Evolutionary conservation across 306 rosid genomes (phyloP), one percentile per base, ranked within the genome.

Genomic region (Gynostemma pentaphyllum): DNA sequence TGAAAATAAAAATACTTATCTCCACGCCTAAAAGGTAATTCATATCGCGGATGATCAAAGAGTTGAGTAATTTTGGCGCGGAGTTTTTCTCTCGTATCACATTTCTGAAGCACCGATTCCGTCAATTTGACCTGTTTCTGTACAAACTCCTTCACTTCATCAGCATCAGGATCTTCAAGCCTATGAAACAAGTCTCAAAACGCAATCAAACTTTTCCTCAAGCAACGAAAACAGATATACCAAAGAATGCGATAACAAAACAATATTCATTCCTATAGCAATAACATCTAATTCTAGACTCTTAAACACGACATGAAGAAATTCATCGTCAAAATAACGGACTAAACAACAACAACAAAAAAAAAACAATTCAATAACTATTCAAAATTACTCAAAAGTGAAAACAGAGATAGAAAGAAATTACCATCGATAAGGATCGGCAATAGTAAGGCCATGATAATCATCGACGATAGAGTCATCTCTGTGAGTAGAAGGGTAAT

Each of bases 101-200:
- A 88, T 44, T 34, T 68, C 70, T 81, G 24, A 23, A 92, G 69
- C 71, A 92, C 85, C 44, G 87, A 81, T 60, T 81, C 84, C 42
- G 95, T 86, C 73, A 92, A 22, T 30, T 46, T 61, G 39, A 86
- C 84, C 73, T 88, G 94, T 44, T 84, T 74, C 67, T 87, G 72
- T n/a, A 86, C 95, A 16, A 84, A 92, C 66, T 84, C 86, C 55
- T 82, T 84, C 8, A 91, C 95, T 82, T 88, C 82, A 47, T 92
- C 87, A 0, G 88, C 79, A 39, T 92, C 95, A 22, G 96, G 95
- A 81, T 86, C 83, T 66, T 92, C 99, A 37, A 92, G 96, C 99
- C 97, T 87, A 42, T 3, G 22, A 39, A n/a, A 40, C 49, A 60
- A 57, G 16, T 40, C 34, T 34, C 45, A 16, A n/a, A n/a, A 56